A percentile compares a stretch with the other conserved stretches of the same genome.
Evolutionary conservation across 257 asterid species (phyloP).

Genomic region (Eucommia ulmoides): DNA sequence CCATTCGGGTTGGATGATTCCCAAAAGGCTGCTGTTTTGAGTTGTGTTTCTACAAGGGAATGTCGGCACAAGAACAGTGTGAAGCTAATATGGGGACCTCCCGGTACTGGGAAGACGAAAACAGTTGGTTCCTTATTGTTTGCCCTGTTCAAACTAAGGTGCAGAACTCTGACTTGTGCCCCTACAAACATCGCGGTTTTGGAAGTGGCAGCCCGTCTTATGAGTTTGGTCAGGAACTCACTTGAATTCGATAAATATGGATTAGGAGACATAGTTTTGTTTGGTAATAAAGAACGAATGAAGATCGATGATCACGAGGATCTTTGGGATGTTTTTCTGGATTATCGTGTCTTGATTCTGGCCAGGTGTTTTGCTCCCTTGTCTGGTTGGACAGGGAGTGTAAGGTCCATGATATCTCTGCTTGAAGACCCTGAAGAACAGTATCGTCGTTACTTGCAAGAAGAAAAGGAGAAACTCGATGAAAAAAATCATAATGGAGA

Average conservation of each 20-base stretch:
- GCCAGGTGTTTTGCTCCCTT: conserved; percentile 30
- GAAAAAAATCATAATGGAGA: conserved; percentile 8
- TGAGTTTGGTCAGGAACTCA: conserved; percentile 26
- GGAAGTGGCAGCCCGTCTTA: conserved; percentile 29
- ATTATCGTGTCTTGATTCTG: conserved; percentile 30
- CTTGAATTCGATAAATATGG: conserved; percentile 34
- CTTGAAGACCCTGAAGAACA: conserved; percentile 35
- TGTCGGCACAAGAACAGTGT: conserved; percentile 32
- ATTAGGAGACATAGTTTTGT: conserved; percentile 53
- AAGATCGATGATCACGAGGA: conserved; percentile 42
- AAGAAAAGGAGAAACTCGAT: conserved; percentile 5
- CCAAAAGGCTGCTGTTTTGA: conserved; percentile 36
- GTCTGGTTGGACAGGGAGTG: conserved; percentile 37
- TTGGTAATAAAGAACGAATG: conserved; percentile 56
- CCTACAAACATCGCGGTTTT: conserved; percentile 61
- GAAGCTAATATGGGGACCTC: conserved; percentile 80
- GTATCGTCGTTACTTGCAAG: conserved; percentile 22
- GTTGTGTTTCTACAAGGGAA: conserved; percentile 29
- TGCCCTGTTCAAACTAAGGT: conserved; percentile 21
- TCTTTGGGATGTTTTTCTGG: conserved; percentile 45
- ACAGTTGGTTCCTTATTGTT: conserved; percentile 38
- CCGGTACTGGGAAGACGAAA: conserved; percentile 74
- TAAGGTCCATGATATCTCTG: conserved; percentile 25
- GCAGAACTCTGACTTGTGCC: conserved; percentile 58
- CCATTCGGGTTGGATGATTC: conserved; percentile 35